Conservation (phyloP, 768 basidiomycete genomes). For the Phylloporus sp. region DNA sequence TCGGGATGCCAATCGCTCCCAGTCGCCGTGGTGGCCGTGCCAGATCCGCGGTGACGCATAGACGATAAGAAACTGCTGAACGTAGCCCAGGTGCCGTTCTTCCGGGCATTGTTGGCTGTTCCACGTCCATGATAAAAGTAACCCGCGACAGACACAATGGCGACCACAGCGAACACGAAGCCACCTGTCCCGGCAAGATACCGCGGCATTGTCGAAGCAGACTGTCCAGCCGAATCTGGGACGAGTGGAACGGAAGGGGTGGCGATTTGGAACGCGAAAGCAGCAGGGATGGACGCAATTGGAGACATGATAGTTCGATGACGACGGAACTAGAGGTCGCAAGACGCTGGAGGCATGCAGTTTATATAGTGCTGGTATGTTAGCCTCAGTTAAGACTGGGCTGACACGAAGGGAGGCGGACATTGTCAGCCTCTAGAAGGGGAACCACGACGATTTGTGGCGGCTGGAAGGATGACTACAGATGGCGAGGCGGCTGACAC, state of each 20-base stretch:
- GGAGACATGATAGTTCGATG: constrained; percentile 18
- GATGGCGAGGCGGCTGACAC: no score
- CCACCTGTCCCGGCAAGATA: constrained; percentile 13
- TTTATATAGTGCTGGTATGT: constrained; percentile 9
- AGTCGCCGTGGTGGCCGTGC: neutral
- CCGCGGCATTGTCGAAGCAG: neutral
- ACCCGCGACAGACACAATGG: constrained; percentile 9
- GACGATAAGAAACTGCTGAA: constrained; percentile 7
- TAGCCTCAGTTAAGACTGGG: constrained; percentile 4
- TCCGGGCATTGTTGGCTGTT: neutral
- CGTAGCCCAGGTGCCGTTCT: constrained; percentile 4
- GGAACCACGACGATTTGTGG: no score
- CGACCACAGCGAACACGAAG: constrained; percentile 14
- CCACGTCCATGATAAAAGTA: constrained; percentile 17
- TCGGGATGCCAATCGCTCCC: neutral
- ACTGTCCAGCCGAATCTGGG: neutral
- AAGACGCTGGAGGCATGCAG: neutral
- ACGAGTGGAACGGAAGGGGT: constrained; percentile 2
- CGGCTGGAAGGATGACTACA: neutral
- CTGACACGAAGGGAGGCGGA: neutral
- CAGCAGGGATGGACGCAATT: constrained; percentile 11
- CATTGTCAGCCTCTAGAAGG: constrained; percentile 10
- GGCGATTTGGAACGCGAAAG: neutral
- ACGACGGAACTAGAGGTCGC: neutral
- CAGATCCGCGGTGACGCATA: constrained; percentile 1